These are phyloP conservation scores for Leccinellum luteum DNA, from an alignment of 768 basidiomycete genomes.

Conservation along the genomic window DNA sequence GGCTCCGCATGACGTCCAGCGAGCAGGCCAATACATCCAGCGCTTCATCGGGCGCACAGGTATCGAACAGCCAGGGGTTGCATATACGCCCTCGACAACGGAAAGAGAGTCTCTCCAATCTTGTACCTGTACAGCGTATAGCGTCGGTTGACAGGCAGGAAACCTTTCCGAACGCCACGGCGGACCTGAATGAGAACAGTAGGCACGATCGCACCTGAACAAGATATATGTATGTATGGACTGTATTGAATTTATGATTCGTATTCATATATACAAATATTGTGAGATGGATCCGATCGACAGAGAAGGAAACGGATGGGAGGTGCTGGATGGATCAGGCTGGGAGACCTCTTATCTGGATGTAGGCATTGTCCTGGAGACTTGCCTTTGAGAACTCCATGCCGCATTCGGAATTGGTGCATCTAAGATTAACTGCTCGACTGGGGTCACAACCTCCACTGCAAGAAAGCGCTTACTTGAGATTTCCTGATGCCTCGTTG, in stretches of 20 bases:
- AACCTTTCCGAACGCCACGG: conserved; percentile 62
- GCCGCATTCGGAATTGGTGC: conserved; percentile 40
- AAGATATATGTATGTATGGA: conserved; percentile 18
- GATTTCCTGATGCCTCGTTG: conserved; percentile 36
- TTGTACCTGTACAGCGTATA: conserved; percentile 61
- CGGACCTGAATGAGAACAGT: conserved; percentile 58
- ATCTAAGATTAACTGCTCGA: conserved; percentile 21
- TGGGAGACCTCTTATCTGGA: conserved; percentile 39
- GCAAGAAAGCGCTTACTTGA: conserved; percentile 32
- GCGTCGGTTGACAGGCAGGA: conserved; percentile 56
- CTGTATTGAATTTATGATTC: conserved; percentile 19
- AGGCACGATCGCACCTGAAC: conserved; percentile 29
- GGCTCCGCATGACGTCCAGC: conserved; percentile 44
- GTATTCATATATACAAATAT: conserved; percentile 29
- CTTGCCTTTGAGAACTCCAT: conserved; percentile 41
- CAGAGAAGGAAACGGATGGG: neutral
- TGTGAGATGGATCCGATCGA: conserved; percentile 17
- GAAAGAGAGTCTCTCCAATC: conserved; percentile 62
- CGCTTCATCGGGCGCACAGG: conserved; percentile 16
- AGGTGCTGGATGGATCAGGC: conserved; percentile 18
- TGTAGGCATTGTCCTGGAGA: conserved; percentile 40
- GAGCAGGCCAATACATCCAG: conserved; percentile 11
- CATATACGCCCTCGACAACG: conserved; percentile 54
- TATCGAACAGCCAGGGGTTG: conserved; percentile 38
- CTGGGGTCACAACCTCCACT: conserved; percentile 1